Evolutionary conservation across 2,329 filamentous ascomycete genomes (phyloP).

Genomic region (Keithomyces neogunnii): DNA sequence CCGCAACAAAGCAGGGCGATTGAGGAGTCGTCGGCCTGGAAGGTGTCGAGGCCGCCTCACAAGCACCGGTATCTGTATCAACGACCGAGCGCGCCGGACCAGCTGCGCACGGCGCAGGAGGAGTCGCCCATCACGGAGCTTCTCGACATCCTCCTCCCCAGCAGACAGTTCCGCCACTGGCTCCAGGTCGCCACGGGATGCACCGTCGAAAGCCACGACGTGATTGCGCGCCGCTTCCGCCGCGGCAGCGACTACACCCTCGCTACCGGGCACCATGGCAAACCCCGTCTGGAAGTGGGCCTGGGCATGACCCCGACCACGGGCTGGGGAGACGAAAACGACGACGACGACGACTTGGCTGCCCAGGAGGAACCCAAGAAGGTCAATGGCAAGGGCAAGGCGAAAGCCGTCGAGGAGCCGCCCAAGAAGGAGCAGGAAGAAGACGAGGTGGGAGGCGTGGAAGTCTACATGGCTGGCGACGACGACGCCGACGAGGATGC

Average conservation of each 20-base stretch:
- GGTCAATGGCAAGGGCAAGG: constrained; percentile 21
- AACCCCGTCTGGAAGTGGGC: constrained; percentile 78
- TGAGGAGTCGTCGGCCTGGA: constrained; percentile 55
- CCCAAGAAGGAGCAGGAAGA: constrained; percentile 26
- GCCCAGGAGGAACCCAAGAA: constrained; percentile 29
- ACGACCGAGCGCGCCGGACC: constrained; percentile 38
- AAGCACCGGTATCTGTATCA: constrained; percentile 91
- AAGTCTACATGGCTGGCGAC: constrained; percentile 90
- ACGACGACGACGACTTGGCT: constrained; percentile 32
- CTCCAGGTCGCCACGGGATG: constrained; percentile 74
- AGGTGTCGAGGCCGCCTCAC: constrained; percentile 78
- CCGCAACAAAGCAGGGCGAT: constrained; percentile 44
- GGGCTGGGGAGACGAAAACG: constrained; percentile 72
- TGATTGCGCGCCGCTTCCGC: constrained; percentile 81
- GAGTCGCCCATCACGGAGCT: constrained; percentile 65
- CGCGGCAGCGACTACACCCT: constrained; percentile 86
- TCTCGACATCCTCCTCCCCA: constrained; percentile 74
- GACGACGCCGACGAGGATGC: constrained; percentile 61
- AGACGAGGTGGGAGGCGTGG: constrained; percentile 64
- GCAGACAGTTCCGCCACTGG: constrained; percentile 82
- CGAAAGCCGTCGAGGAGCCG: constrained; percentile 19
- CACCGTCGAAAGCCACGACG: constrained; percentile 61
- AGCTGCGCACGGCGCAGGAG: constrained; percentile 27
- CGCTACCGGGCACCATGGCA: constrained; percentile 72
- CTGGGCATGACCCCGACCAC: constrained; percentile 75